phyloP scores from a whole-genome alignment of 768 basidiomycete species.

The Mycena galopus region DNA sequence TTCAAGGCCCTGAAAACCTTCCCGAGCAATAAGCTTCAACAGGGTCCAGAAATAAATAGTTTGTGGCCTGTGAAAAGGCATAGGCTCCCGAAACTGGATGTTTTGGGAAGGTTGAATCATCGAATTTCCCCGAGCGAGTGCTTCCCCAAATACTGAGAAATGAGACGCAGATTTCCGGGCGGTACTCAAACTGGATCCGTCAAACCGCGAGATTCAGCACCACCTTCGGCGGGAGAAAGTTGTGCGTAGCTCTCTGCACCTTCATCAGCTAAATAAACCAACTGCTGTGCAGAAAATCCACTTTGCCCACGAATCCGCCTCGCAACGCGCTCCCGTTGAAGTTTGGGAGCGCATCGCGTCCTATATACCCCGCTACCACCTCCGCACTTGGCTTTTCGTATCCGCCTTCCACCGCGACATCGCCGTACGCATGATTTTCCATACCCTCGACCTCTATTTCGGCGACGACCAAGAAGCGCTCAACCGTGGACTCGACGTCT shows the following conservation, averaged over 20 bases:
- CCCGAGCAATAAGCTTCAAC: no score
- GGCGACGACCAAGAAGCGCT: conserved; percentile 69
- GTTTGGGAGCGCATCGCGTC: conserved; percentile 77
- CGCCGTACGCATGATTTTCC: conserved; percentile 74
- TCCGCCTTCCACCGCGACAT: conserved; percentile 76
- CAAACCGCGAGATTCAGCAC: conserved; percentile 66
- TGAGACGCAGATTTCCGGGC: conserved; percentile 72
- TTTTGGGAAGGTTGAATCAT: no score
- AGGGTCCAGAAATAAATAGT: no score
- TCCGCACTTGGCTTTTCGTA: conserved; percentile 78
- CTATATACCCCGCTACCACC: conserved; percentile 73
- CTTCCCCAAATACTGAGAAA: no score
- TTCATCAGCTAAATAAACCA: no score
- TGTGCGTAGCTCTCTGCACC: no score
- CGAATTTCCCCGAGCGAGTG: no score
- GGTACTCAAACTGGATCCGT: conserved; percentile 70
- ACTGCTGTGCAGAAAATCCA: no score
- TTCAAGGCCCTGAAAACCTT: no score
- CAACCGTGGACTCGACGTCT: conserved; percentile 74
- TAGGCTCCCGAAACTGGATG: no score
- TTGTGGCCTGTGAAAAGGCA: no score
- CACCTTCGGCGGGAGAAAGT: conserved; percentile 62
- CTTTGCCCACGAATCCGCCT: conserved; percentile 67
- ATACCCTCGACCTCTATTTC: conserved; percentile 76
- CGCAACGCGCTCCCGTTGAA: conserved; percentile 72